These are phyloP conservation scores for Vachellia pachyceras DNA, from an alignment of 306 rosid species.

Conservation along the genomic window DNA sequence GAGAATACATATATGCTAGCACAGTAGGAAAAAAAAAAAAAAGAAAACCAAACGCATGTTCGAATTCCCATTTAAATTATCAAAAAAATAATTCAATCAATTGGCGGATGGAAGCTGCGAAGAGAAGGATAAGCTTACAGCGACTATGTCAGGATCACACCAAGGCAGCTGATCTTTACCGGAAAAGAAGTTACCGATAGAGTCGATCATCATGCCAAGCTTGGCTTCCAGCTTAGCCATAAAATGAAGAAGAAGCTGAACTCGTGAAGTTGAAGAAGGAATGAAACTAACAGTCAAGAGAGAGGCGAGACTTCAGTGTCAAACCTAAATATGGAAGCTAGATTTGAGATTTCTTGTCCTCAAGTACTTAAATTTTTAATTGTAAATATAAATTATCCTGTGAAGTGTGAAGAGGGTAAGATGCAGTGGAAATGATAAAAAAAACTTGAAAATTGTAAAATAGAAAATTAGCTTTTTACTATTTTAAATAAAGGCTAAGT, in stretches of 20 bases:
- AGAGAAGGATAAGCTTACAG: constrained; percentile 43
- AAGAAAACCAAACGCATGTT: neutral
- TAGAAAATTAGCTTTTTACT: no score
- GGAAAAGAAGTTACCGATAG: constrained; percentile 77
- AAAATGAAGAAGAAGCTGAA: neutral
- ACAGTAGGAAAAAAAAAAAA: neutral
- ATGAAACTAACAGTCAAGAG: neutral
- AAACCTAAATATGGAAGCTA: neutral
- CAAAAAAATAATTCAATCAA: neutral
- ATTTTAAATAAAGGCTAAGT: no score
- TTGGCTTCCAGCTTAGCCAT: constrained; percentile 70
- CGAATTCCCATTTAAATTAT: neutral
- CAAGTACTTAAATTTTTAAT: neutral
- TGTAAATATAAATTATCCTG: neutral
- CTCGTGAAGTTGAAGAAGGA: neutral
- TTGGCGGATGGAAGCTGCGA: neutral
- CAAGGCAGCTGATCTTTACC: constrained; percentile 76
- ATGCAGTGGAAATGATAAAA: no score
- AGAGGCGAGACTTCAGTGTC: neutral
- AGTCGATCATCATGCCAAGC: constrained; percentile 63
- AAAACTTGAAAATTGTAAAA: no score
- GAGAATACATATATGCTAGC: neutral
- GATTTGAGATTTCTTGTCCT: neutral
- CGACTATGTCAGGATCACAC: constrained; percentile 75
- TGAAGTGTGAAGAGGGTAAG: no score